These are phyloP conservation scores for Trifolium fragiferum DNA, from an alignment of 306 rosid species.

Conservation along the genomic window DNA sequence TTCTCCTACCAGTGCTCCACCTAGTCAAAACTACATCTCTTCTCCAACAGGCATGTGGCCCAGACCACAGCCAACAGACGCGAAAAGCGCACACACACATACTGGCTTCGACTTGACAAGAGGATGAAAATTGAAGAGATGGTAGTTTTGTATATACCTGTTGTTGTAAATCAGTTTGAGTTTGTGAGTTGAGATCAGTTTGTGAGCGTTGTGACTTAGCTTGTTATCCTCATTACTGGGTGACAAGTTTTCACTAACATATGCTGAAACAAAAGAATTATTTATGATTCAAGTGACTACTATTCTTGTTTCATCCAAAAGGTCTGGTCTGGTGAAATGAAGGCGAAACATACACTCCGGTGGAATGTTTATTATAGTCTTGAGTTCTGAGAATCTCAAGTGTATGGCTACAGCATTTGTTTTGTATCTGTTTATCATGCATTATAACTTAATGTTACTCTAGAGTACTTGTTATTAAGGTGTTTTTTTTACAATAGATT, in stretches of 20 bases:
- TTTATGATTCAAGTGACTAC: conserved; percentile 34
- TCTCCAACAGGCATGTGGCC: conserved; percentile 70
- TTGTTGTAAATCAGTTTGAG: conserved; percentile 74
- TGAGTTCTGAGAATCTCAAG: conserved; percentile 6
- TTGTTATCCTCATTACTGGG: conserved; percentile 41
- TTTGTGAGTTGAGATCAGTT: conserved; percentile 58
- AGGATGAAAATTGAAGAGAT: conserved; percentile 67
- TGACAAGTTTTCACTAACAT: conserved; percentile 58
- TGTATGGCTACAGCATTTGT: conserved; percentile 5
- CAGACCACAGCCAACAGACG: conserved; percentile 58
- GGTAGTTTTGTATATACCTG: conserved; percentile 72
- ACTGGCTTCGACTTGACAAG: conserved; percentile 89
- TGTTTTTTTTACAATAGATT: too few species aligned
- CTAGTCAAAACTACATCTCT: conserved; percentile 65
- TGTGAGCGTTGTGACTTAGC: conserved; percentile 57
- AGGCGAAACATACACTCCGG: neutral
- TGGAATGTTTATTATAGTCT: conserved; percentile 2
- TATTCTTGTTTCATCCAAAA: conserved; percentile 21
- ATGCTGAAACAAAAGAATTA: conserved; percentile 54
- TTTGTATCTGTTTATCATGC: neutral
- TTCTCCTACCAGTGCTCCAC: conserved; percentile 58
- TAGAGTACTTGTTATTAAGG: neutral
- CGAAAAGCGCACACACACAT: conserved; percentile 57
- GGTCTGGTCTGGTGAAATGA: neutral
- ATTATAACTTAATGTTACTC: neutral